These are phyloP conservation scores for Boletellus deceptivus DNA, from an alignment of 1,284 basidiomycete genomes.

Conservation along the genomic window DNA sequence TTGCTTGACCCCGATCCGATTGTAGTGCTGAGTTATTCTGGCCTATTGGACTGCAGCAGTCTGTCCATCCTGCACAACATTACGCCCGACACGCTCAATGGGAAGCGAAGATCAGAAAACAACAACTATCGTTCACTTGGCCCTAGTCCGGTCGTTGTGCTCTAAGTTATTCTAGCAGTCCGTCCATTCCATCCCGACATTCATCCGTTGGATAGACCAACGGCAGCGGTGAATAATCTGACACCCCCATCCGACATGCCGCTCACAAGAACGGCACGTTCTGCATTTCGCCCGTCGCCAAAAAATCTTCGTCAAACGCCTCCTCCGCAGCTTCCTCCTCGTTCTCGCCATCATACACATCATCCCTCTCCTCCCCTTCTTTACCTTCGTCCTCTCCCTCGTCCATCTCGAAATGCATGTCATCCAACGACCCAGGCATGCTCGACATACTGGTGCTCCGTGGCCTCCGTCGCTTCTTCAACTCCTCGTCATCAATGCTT, in stretches of 20 bases:
- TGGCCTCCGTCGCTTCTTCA: conserved; percentile 38
- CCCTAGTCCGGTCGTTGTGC: background rate
- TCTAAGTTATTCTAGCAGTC: background rate
- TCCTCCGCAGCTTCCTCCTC: conserved; percentile 57
- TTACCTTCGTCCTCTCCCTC: conserved; percentile 36
- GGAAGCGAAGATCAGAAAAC: too few relatives aligned
- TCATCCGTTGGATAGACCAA: conserved; percentile 2
- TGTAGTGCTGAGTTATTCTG: background rate
- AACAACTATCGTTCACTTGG: background rate
- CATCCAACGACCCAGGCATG: conserved; percentile 78
- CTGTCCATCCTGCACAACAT: background rate
- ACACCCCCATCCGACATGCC: too few relatives aligned
- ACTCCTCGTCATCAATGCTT: conserved; percentile 39
- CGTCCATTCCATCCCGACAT: background rate
- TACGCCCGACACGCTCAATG: too few relatives aligned
- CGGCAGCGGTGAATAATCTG: background rate
- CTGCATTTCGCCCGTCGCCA: conserved; percentile 82
- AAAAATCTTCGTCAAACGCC: conserved; percentile 76
- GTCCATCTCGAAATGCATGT: conserved; percentile 54
- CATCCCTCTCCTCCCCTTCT: conserved; percentile 29
- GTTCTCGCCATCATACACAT: conserved; percentile 37
- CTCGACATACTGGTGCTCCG: conserved; percentile 67
- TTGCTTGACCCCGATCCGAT: too few relatives aligned
- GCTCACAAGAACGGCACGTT: conserved; percentile 71
- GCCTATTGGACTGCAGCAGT: background rate